Evolutionary conservation across 2,329 filamentous ascomycete genomes (phyloP).

Genomic region (Trichophyton verrucosum): DNA sequence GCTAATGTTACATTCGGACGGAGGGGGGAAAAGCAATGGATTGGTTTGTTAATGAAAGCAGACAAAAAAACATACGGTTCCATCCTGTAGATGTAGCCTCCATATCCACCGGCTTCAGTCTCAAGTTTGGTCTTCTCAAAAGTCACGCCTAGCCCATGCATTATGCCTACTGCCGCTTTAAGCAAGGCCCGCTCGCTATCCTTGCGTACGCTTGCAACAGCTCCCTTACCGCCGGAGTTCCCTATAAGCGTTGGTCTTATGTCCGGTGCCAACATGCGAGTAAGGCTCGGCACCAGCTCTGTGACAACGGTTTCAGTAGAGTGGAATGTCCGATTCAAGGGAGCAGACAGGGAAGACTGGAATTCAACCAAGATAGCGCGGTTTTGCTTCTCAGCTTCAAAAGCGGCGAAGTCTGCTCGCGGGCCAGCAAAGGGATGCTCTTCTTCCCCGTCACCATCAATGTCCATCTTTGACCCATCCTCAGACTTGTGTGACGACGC

Average conservation of each 20-base stretch:
- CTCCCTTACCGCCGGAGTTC: conserved; percentile 51
- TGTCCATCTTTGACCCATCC: conserved; percentile 32
- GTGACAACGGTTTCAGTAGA: conserved; percentile 63
- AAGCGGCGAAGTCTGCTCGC: conserved; percentile 66
- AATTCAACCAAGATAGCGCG: conserved; percentile 59
- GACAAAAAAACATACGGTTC: conserved; percentile 58
- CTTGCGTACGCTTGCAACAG: conserved; percentile 74
- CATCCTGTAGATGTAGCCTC: conserved; percentile 81
- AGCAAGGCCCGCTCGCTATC: conserved; percentile 75
- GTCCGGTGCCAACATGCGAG: conserved; percentile 73
- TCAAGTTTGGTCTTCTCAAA: conserved; percentile 75
- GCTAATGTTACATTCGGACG: not conserved
- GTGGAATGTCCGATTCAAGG: conserved; percentile 64
- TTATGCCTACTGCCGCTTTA: conserved; percentile 62
- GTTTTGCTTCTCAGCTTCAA: conserved; percentile 70
- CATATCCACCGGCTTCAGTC: conserved; percentile 46
- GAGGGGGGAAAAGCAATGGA: not conserved
- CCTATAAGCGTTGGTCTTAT: conserved; percentile 81
- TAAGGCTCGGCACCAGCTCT: conserved; percentile 73
- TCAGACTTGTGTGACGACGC: conserved; percentile 53
- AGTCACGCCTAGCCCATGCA: conserved; percentile 68
- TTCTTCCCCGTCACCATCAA: conserved; percentile 37
- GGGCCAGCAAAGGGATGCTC: conserved; percentile 68
- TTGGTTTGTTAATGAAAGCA: not conserved
- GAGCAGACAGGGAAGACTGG: conserved; percentile 58